Evolutionary conservation across 148 eudicot genomes (phyloP).

Genomic region (Rhododendron ferrugineum): DNA sequence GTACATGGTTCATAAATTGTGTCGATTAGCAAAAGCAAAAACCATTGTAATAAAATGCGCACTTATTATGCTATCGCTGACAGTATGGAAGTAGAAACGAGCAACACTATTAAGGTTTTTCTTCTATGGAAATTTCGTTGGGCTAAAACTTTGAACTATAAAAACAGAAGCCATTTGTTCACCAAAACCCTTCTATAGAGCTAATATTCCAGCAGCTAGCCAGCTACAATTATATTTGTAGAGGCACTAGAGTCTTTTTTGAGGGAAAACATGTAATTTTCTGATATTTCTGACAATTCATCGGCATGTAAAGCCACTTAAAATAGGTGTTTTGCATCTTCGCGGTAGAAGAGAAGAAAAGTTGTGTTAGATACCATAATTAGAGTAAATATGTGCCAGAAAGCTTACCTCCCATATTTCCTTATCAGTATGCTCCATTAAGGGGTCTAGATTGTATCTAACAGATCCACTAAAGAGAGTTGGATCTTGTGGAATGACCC

Average conservation of each 20-base stretch:
- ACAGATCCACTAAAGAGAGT: constrained; percentile 10
- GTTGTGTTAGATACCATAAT: not conserved
- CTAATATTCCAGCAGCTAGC: not conserved
- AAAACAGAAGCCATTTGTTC: not conserved
- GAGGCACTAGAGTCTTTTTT: not conserved
- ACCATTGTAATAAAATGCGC: not conserved
- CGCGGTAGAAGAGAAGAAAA: not conserved
- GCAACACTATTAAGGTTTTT: not conserved
- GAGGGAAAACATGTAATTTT: not conserved
- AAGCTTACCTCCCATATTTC: constrained; percentile 18
- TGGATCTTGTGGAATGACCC: constrained; percentile 17
- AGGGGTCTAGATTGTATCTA: constrained; percentile 16
- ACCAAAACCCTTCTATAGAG: not conserved
- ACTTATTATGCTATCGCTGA: not conserved
- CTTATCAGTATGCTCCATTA: constrained; percentile 7
- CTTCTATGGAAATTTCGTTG: not conserved
- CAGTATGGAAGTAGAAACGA: not conserved
- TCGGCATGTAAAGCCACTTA: not conserved
- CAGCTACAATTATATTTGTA: not conserved
- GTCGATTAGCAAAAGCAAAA: not conserved
- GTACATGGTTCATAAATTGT: not conserved
- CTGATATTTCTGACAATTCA: not conserved
- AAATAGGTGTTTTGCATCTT: not conserved
- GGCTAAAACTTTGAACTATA: not conserved
- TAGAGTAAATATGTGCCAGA: not conserved